Evolutionary conservation across 2,329 filamentous ascomycete genomes (phyloP).

Genomic region (Chaetomiaceae sp.): DNA sequence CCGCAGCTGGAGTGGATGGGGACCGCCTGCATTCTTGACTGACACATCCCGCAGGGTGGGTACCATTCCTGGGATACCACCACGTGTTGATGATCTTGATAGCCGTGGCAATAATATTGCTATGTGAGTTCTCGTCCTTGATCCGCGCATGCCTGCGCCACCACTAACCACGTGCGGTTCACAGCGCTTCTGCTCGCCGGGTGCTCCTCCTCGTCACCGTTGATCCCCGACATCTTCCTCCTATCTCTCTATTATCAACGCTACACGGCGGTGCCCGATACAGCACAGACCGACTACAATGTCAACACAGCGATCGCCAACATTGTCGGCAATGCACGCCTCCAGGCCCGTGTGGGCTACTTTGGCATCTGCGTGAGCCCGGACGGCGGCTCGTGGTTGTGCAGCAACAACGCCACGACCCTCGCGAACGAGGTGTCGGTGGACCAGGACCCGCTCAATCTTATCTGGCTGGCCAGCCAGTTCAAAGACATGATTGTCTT

Average conservation of each 20-base stretch:
- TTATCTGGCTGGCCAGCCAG: conserved; percentile 93
- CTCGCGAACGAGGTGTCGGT: conserved; percentile 83
- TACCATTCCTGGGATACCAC: conserved; percentile 66
- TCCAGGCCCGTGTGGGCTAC: conserved; percentile 92
- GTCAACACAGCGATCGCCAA: conserved; percentile 80
- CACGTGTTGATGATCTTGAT: conserved; percentile 98
- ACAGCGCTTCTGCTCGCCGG: conserved; percentile 85
- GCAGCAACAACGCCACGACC: conserved; percentile 93
- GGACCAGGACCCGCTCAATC: conserved; percentile 90
- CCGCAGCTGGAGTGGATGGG: not conserved
- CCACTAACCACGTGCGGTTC: not conserved
- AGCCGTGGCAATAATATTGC: conserved; percentile 83
- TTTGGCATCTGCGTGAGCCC: conserved; percentile 96
- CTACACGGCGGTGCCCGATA: conserved; percentile 75
- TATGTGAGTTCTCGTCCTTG: conserved; percentile 61
- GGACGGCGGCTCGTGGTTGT: conserved; percentile 85
- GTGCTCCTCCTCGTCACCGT: conserved; percentile 90
- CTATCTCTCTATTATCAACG: conserved; percentile 94
- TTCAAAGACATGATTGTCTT: conserved; percentile 99
- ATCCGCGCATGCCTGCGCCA: not conserved
- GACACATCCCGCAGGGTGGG: conserved; percentile 42
- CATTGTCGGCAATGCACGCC: conserved; percentile 75
- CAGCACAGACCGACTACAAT: conserved; percentile 84
- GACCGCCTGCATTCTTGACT: not conserved
- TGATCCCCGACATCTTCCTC: conserved; percentile 94